phyloP scores from a whole-genome alignment of 495 filamentous ascomycete species.

The Penicillium daleae region DNA sequence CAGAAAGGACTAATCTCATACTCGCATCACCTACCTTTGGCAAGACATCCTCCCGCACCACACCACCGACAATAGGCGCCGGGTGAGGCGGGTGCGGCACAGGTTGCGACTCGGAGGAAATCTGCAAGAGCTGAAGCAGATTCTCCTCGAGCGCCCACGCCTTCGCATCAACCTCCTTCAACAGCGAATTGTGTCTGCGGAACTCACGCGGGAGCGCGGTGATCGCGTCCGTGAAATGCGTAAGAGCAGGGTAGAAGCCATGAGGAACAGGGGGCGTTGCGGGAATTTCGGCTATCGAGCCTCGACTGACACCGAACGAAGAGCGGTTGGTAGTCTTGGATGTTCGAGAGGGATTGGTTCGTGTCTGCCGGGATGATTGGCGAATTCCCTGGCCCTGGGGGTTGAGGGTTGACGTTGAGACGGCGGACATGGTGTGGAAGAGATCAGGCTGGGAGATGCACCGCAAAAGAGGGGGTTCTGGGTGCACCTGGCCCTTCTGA shows the following conservation, averaged over 20 bases:
- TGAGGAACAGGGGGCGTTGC: conserved; percentile 45
- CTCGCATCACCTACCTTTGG: conserved; percentile 31
- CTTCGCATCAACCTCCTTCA: conserved; percentile 98
- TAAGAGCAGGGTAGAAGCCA: conserved; percentile 89
- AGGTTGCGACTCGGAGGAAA: conserved; percentile 61
- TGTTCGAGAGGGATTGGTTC: conserved; percentile 63
- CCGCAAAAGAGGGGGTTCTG: conserved; percentile 18
- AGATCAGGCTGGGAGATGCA: conserved; percentile 27
- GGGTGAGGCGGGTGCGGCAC: conserved; percentile 42
- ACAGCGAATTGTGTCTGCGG: conserved; percentile 87
- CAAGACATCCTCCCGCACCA: conserved; percentile 44
- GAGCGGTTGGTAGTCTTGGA: conserved; percentile 59
- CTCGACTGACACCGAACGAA: conserved; percentile 49
- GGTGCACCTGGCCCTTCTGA: conserved; percentile 12
- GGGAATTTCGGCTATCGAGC: conserved; percentile 37
- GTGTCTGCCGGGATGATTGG: conserved; percentile 61
- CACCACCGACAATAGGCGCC: conserved; percentile 45
- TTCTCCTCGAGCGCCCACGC: conserved; percentile 59
- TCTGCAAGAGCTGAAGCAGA: conserved; percentile 70
- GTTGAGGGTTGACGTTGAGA: conserved; percentile 37
- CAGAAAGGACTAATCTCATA: not conserved
- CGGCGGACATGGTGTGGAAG: conserved; percentile 35
- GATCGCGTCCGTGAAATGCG: conserved; percentile 91
- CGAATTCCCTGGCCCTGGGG: conserved; percentile 44
- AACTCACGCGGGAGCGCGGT: conserved; percentile 92